Percentiles rank a stretch among this genome's conserved stretches.
phyloP scores from a whole-genome alignment of 257 asterid species.

The Penstemon barbatus region DNA sequence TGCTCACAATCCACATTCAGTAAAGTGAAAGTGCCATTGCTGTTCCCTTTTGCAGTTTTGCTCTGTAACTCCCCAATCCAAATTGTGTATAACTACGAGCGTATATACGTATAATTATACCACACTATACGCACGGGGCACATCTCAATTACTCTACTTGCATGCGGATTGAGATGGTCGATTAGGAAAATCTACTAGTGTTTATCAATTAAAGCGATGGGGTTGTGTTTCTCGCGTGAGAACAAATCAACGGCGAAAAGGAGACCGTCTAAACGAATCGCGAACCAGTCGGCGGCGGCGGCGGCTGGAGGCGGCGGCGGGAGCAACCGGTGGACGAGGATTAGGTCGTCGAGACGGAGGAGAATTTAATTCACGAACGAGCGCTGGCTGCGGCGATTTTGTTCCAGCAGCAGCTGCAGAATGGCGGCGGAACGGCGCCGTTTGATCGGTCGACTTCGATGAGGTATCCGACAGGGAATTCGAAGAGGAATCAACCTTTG shows the following conservation, averaged over 20 bases:
- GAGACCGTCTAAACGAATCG: conserved; percentile 50
- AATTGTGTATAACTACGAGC: conserved; percentile 26
- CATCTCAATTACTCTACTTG: conserved; percentile 25
- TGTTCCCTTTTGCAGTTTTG: conserved; percentile 15
- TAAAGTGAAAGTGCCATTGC: conserved; percentile 19
- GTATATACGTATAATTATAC: neutral
- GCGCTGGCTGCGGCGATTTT: conserved; percentile 93
- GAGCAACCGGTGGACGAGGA: conserved; percentile 71
- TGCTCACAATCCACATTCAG: conserved; percentile 31
- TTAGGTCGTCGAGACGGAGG: conserved; percentile 74
- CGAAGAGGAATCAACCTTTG: conserved; percentile 61
- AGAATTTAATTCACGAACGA: conserved; percentile 63
- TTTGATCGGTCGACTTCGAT: conserved; percentile 89
- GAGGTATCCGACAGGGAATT: conserved; percentile 59
- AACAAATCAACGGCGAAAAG: conserved; percentile 52
- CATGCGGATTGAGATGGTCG: conserved; percentile 28
- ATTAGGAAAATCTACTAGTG: neutral
- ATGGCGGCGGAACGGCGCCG: conserved; percentile 46
- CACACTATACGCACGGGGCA: neutral
- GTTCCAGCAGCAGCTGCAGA: conserved; percentile 83
- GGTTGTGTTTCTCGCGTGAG: conserved; percentile 70
- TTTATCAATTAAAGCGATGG: conserved; percentile 47
- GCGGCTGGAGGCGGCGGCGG: conserved; percentile 50
- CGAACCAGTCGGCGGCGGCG: conserved; percentile 40
- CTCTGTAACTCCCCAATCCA: conserved; percentile 26